Percentiles rank a stretch among this genome's conserved stretches.
phyloP scores from a whole-genome alignment of 2,329 filamentous ascomycete species.

The Blastomyces gilchristii region DNA sequence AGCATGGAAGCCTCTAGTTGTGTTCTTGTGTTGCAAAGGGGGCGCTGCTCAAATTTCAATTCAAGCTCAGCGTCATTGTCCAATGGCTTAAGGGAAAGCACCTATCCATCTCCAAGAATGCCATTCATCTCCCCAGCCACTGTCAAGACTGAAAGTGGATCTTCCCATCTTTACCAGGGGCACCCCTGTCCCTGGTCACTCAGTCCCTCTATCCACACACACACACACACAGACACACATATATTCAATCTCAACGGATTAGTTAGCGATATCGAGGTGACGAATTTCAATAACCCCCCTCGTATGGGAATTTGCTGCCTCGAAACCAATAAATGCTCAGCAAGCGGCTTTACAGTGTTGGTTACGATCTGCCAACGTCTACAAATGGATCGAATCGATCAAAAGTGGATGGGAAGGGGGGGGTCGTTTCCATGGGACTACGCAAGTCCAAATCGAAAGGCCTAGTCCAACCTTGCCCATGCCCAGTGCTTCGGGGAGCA shows the following conservation, averaged over 20 bases:
- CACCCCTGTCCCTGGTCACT: not conserved
- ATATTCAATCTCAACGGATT: not conserved
- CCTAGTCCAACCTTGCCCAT: not conserved
- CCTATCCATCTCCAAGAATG: not conserved
- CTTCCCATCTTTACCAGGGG: not conserved
- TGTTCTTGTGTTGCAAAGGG: not conserved
- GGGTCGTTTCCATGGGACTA: not conserved
- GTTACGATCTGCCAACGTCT: not conserved
- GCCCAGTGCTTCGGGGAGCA: not conserved
- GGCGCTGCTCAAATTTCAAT: constrained; percentile 4
- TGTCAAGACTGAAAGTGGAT: not conserved
- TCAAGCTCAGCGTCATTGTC: not conserved
- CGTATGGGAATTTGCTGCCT: not conserved
- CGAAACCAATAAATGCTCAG: not conserved
- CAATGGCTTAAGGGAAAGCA: not conserved
- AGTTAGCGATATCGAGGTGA: not conserved
- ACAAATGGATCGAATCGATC: not conserved
- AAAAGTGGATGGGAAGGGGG: no score
- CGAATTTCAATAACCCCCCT: not conserved
- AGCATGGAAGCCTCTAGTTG: not conserved
- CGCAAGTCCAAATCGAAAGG: not conserved
- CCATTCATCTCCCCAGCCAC: not conserved
- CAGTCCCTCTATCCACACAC: not conserved
- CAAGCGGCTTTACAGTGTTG: not conserved
- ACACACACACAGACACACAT: no score